Conservation (phyloP, 2,329 filamentous ascomycete species). For the Parafenestella ontariensis region DNA sequence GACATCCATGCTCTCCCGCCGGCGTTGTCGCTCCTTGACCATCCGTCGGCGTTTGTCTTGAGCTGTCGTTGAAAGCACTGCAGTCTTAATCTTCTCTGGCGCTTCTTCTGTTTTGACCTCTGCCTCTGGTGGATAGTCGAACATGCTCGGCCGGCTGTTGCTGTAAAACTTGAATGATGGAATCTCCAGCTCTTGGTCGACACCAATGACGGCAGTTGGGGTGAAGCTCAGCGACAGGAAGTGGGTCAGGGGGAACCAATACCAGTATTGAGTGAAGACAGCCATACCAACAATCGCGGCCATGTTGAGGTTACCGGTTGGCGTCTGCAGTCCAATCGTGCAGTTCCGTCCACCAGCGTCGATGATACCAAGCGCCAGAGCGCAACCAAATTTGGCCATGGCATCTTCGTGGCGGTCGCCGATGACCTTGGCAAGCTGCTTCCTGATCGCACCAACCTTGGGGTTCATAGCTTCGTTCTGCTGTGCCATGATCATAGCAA, state of each 20-base stretch:
- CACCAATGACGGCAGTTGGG: slow-evolving; percentile 93
- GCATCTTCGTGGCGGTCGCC: slow-evolving; percentile 96
- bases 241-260: slow-evolving; percentile 99
- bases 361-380: slow-evolving; percentile 93
- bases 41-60: slow-evolving; percentile 95
- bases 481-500: slow-evolving; percentile 99
- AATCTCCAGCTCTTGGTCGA: slow-evolving; percentile 92
- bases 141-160: slow-evolving; percentile 91
- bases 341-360: slow-evolving; percentile 98
- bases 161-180: slow-evolving; percentile 96
- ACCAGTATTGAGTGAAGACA: slow-evolving; percentile 99
- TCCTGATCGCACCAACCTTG: slow-evolving; percentile 88
- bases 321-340: slow-evolving; percentile 96
- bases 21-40: slow-evolving; percentile 89
- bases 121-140: slow-evolving; percentile 97
- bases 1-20: slow-evolving; percentile 94
- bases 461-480: slow-evolving; percentile 99
- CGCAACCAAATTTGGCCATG: slow-evolving; percentile 98
- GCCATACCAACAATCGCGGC: slow-evolving; percentile 96
- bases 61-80: slow-evolving; percentile 93
- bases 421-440: slow-evolving; percentile 92
- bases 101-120: slow-evolving; percentile 95
- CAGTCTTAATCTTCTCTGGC: slow-evolving; percentile 91
- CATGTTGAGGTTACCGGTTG: slow-evolving; percentile 99
- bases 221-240: slow-evolving; percentile 96